These are phyloP conservation scores for Porpolomopsis calyptriformis DNA, from an alignment of 768 basidiomycete genomes.

Conservation along the genomic window DNA sequence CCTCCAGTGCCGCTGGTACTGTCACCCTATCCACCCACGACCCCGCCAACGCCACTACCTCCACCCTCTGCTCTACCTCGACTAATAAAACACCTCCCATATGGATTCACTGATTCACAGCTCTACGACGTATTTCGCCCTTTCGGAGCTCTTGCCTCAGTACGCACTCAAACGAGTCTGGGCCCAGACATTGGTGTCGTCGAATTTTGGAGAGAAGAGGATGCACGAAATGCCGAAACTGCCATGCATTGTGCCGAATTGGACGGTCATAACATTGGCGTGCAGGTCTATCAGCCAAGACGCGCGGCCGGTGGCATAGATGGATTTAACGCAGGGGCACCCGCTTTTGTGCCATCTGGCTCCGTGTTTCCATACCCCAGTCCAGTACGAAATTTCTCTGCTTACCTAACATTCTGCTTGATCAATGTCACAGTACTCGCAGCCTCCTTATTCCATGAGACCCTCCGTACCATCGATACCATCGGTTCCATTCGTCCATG, in stretches of 20 bases:
- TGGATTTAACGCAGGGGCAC: conserved; percentile 67
- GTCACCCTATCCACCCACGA: conserved; percentile 77
- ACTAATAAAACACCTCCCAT: conserved; percentile 76
- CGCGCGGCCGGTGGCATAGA: conserved; percentile 42
- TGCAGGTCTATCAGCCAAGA: conserved; percentile 65
- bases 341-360: conserved; percentile 65
- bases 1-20: conserved; percentile 56
- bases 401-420: conserved; percentile 1
- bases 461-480: conserved; percentile 34
- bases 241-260: conserved; percentile 78
- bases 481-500: conserved; percentile 57
- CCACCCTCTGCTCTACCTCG: conserved; percentile 69
- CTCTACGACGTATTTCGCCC: conserved; percentile 81
- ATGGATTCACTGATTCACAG: conserved; percentile 52
- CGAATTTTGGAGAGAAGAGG: conserved; percentile 83
- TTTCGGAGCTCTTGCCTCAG: conserved; percentile 75
- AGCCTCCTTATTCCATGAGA: conserved; percentile 42
- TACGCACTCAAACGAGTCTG: conserved; percentile 61
- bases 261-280: conserved; percentile 75
- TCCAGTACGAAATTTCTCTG: conserved; percentile 30
- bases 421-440: conserved; percentile 43
- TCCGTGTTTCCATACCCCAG: conserved; percentile 55
- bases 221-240: conserved; percentile 68
- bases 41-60: conserved; percentile 62
- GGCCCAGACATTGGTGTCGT: conserved; percentile 70